Base-by-base conservation (phyloP, 2,329 filamentous ascomycete species). In the Neofusicoccum cordaticola region DNA sequence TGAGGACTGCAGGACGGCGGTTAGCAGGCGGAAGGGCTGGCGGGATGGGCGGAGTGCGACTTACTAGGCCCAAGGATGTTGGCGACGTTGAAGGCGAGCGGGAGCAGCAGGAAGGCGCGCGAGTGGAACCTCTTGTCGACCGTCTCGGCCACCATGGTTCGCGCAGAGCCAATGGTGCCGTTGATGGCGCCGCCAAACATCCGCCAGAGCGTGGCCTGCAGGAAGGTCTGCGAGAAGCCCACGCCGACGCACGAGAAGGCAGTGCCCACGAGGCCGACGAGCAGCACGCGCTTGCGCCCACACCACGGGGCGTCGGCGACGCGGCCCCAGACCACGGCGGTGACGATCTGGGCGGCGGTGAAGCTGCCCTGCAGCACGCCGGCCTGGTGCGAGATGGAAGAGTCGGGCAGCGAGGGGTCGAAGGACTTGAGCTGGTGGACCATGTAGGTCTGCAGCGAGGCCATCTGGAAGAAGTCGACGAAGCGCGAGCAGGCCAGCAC, bases 1-100 rank as follows among this genome's bases (percentile, higher is more conserved):
- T 87, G 73, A 90, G 80, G 52, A 89, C 83, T 84, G 65, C 6
- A 8, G 35, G 6, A 11, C 9, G 2, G 58, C 19, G 13, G 45
- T 63, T 6, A 52, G 48, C 39, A 34, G 27, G 13, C 12, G n/a
- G 13, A 12, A 6, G 44, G 31, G 31, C 39, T 31, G 2, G 4
- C 2, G 31, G 7, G 3, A n/a, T 6, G 52, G 34, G 17, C 15
- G 13, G 17, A 22, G 27, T 37, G 34, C 8, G 17, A 35, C 69
- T 44, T 67, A 71, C 68, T 74, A 8, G 77, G 77, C 6, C 77
- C 77, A 19, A 75, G 69, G 35, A 79, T 75, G 63, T 79, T 79
- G 31, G 77, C 77, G 19, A 79, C 69, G 63, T 79, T 79, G 69
- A 79, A 79, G 2, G 77, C 77, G 9, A 77, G 73, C 8, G 77